Evolutionary conservation across 495 filamentous ascomycete genomes (phyloP).

Genomic region (Cercophora scortea): DNA sequence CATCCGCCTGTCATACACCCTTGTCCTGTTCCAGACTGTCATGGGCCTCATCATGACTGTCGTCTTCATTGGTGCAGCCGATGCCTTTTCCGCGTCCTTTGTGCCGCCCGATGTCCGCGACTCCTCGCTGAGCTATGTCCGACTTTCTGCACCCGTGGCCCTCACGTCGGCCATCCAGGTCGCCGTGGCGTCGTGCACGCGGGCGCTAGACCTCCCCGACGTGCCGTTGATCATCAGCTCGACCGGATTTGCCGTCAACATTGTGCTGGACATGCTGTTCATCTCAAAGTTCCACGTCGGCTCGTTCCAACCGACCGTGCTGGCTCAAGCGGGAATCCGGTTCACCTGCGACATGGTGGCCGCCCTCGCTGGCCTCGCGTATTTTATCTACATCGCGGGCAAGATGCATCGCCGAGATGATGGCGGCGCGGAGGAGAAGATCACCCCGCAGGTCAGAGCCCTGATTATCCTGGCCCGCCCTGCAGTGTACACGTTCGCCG

Average conservation of each 20-base stretch:
- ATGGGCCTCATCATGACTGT: conserved; percentile 56
- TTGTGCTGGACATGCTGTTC: conserved; percentile 61
- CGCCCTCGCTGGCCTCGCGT: conserved; percentile 47
- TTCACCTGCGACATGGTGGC: conserved; percentile 53
- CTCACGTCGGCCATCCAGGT: conserved; percentile 57
- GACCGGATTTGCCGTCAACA: conserved; percentile 57
- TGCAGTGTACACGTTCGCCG: too few species aligned
- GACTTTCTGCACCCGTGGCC: conserved; percentile 53
- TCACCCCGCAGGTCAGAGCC: too few species aligned
- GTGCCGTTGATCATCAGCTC: conserved; percentile 63
- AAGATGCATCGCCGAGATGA: too few species aligned
- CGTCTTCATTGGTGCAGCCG: conserved; percentile 48
- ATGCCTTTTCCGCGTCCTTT: conserved; percentile 50
- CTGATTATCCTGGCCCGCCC: too few species aligned
- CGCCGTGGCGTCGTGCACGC: conserved; percentile 52
- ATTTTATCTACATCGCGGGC: too few species aligned
- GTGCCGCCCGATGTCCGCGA: conserved; percentile 52
- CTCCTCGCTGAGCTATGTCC: conserved; percentile 55
- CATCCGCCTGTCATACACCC: conserved; percentile 53
- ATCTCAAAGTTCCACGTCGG: conserved; percentile 62
- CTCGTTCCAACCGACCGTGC: conserved; percentile 44
- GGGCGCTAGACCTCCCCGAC: conserved; percentile 65
- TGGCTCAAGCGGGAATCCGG: conserved; percentile 56
- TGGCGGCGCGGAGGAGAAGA: too few species aligned
- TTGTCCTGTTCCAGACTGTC: conserved; percentile 51